Base-by-base conservation (phyloP, 2,329 filamentous ascomycete genomes). In the Atkinsonella texensis region DNA sequence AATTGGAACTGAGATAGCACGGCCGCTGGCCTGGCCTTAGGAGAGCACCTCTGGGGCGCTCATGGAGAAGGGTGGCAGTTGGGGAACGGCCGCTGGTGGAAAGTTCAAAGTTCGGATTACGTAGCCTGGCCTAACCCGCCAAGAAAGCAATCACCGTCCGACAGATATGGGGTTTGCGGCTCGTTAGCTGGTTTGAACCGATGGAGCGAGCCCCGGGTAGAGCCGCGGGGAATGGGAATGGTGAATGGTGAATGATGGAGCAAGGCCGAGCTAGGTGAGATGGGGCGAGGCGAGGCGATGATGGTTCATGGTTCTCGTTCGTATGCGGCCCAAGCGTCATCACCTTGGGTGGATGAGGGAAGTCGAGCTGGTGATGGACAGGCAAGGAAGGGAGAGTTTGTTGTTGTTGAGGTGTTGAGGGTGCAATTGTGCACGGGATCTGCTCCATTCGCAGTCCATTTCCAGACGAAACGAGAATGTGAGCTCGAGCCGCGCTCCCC, bases 11-110 rank as follows among this genome's bases (percentile, higher is more conserved):
- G 42, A 45, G 35, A 23, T 17, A 32, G 28, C 44, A 47, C n/a
- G 12, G n/a, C n/a, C 38, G 31, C 39, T 48, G 42, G 47, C 20
- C 48, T 28, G 47, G 43, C 49, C 35, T 38, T 17, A 45, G 17
- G n/a, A 15, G 17, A 43, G 46, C 48, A 48, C 35, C 52, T 43
- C 47, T 23, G 32, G 48, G 42, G 47, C 35, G 44, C 50, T 47
- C 48, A 51, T 51, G 40, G 28, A 39, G 35, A 28, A 39, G 35
- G 17, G 20, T 23, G 40, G 20, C 20, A 7, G 31, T 28, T 40
- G 9, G 12, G 23, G 17, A n/a, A 13, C 13, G 15, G 35, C 23
- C n/a, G 42, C 23, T 17, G 48, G 48, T 20, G 17, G 28, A 23
- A 23, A 4, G 20, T 23, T 23, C 20, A 23, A 15, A 39, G 20